Percentiles rank a stretch among this genome's conserved stretches.
Evolutionary conservation across 1,284 basidiomycete genomes (phyloP).

Genomic region (Apiotrichum veenhuisii): DNA sequence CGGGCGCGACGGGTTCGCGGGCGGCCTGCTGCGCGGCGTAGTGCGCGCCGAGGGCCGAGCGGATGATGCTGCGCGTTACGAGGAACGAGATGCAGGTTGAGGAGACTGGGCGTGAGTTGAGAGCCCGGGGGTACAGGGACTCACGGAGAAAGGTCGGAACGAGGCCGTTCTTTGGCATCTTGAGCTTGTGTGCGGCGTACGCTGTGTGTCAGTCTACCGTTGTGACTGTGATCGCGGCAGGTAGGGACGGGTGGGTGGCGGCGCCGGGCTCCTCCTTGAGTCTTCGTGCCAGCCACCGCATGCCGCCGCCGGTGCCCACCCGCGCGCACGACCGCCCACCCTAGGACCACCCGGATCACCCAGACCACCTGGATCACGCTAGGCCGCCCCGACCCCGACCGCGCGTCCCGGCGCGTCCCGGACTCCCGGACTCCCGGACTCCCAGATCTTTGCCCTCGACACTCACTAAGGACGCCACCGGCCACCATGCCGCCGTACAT

Average conservation of each 20-base stretch:
- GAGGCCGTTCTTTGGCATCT: constrained; percentile 22
- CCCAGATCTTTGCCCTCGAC: neutral
- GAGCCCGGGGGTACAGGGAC: constrained; percentile 1
- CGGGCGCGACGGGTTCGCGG: constrained; percentile 1
- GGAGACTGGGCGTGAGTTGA: constrained; percentile 18
- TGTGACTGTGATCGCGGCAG: too few species aligned
- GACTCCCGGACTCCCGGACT: too few species aligned
- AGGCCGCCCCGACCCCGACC: too few species aligned
- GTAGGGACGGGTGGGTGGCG: too few species aligned
- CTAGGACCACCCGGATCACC: too few species aligned
- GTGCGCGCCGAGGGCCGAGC: constrained; percentile 18
- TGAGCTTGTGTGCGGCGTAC: constrained; percentile 10
- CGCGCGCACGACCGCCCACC: too few species aligned
- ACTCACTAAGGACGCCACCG: constrained; percentile 18
- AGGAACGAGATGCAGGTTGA: constrained; percentile 29
- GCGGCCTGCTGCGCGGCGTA: neutral
- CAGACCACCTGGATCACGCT: too few species aligned
- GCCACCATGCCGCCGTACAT: constrained; percentile 19
- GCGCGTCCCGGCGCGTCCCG: too few species aligned
- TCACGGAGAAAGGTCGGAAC: constrained; percentile 29
- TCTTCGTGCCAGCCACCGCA: neutral
- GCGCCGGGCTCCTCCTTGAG: too few species aligned
- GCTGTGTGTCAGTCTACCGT: constrained; percentile 21
- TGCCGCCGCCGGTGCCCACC: too few species aligned
- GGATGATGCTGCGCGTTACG: constrained; percentile 22